A percentile compares a stretch with the other conserved stretches of the same genome.
Evolutionary conservation across 208 protist species (phyloP).

Genomic region (Leishmania braziliensis): DNA sequence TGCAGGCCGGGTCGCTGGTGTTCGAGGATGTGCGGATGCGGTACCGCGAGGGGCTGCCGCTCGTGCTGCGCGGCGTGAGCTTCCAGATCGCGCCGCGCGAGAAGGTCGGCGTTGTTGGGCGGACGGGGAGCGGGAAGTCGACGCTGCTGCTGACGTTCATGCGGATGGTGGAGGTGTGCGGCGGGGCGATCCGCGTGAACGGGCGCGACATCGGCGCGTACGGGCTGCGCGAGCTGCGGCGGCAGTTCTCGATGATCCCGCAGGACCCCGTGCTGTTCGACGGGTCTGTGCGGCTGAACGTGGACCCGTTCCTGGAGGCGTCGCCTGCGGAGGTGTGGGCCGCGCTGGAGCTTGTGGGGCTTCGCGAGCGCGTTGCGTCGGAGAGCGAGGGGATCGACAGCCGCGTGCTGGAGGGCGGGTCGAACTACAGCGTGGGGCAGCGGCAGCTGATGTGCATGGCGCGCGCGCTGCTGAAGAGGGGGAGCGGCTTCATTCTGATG

Average conservation of each 20-base stretch:
- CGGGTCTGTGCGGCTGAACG: constrained; percentile 73
- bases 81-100: constrained; percentile 48
- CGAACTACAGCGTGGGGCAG: constrained; percentile 81
- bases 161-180: constrained; percentile 66
- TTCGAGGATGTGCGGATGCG: constrained; percentile 55
- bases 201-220: constrained; percentile 41
- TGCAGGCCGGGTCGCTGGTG: constrained; percentile 17
- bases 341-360: constrained; percentile 57
- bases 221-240: constrained; percentile 53
- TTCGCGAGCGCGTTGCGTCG: constrained; percentile 38
- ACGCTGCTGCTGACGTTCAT: constrained; percentile 79
- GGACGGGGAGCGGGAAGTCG: constrained; percentile 88
- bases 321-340: constrained; percentile 33
- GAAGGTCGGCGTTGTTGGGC: constrained; percentile 87
- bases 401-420: constrained; percentile 23
- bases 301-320: constrained; percentile 67
- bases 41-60: constrained; percentile 66
- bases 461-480: constrained; percentile 61
- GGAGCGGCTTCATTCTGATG: constrained; percentile 77
- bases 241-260: constrained; percentile 80
- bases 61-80: constrained; percentile 52
- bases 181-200: constrained; percentile 53
- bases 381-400: constrained; percentile 19
- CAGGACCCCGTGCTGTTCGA: constrained; percentile 87
- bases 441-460: constrained; percentile 79